phyloP scores from a whole-genome alignment of 23 red algal species.

The Gracilaria vermiculophylla region DNA sequence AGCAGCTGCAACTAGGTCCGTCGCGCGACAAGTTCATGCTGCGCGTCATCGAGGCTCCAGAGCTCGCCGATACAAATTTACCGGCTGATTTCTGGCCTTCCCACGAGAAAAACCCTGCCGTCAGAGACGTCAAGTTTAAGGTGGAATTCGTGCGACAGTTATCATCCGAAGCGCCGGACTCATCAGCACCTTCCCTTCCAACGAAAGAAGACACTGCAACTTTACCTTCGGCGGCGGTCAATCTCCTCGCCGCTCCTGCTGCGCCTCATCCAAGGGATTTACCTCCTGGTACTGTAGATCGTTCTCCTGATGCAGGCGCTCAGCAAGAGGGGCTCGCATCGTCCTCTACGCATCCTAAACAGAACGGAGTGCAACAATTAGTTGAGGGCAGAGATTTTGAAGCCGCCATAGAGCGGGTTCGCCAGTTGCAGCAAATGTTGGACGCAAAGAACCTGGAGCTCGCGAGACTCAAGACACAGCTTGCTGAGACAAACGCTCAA shows the following conservation, averaged over 20 bases:
- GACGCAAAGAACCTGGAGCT: slow-evolving; percentile 44
- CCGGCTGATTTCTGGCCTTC: slow-evolving; percentile 26
- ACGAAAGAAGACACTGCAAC: not conserved
- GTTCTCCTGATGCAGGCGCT: not conserved
- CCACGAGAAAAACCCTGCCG: not conserved
- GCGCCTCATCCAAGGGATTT: slow-evolving; percentile 3
- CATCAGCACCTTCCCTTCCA: not conserved
- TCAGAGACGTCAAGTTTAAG: slow-evolving; percentile 31
- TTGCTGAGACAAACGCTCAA: slow-evolving; percentile 60
- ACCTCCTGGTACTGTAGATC: not conserved
- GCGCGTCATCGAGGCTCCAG: slow-evolving; percentile 18
- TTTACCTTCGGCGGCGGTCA: not conserved
- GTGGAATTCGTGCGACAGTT: slow-evolving; percentile 5
- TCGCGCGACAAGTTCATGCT: slow-evolving; percentile 75
- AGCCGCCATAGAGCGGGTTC: slow-evolving; percentile 52
- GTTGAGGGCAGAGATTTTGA: slow-evolving; percentile 22
- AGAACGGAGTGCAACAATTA: slow-evolving; percentile 9
- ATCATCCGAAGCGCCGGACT: not conserved
- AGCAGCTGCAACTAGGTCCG: not conserved
- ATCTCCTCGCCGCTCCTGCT: not conserved
- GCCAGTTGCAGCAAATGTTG: slow-evolving; percentile 34
- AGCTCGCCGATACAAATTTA: not conserved
- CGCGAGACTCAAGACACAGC: slow-evolving; percentile 43
- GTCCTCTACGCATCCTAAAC: not conserved
- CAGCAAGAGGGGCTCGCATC: not conserved